Evolutionary conservation across 768 basidiomycete species (phyloP), one percentile per base, ranked within the genome.

Genomic region (Multifurca ochricompacta): DNA sequence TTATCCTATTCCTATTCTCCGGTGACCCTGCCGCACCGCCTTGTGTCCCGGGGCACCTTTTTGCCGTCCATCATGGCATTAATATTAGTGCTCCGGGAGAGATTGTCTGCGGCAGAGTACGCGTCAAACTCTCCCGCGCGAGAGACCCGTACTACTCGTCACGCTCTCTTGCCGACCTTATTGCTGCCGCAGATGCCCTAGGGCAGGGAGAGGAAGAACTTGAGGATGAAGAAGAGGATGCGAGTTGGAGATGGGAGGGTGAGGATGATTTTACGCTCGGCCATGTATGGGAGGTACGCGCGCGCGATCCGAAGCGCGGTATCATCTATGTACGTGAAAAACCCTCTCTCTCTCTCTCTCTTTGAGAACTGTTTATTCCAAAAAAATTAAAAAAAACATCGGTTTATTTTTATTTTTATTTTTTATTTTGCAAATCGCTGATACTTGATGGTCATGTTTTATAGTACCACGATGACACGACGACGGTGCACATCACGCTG

Each of bases 231-330:
- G 60, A 52, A n/a, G 70, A 74, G 0, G 74, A 74, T 5, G 56
- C 56, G 28, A 74, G 71, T 8, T 85, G 83, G 79, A 74, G 71
- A 37, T 87, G 85, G 85, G 77, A 80, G 47, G 77, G 80, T 2
- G 86, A 87, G 63, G 82, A 85, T 62, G 85, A 85, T 57, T 75
- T 78, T 44, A 77, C 77, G 0, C 65, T 87, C 13, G 73, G 64
- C 7, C 77, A 80, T 61, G 78, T 77, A 4, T 88, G 84, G 82
- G 50, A 50, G 6, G 73, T 75, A 0, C 67, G 70, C 4, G 68
- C 70, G 0, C 69, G 68, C 2, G 73, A 73, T 43, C 73, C 69
- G 6, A 53, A 65, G 32, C 67, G 70, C 21, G 85, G 74, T 1
- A 77, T 87, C 32, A 67, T 83, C 51, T 87, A 86, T 63, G 85